phyloP scores from a whole-genome alignment of 1,139 yeast species.

The Scheffersomyces parashehatae region DNA sequence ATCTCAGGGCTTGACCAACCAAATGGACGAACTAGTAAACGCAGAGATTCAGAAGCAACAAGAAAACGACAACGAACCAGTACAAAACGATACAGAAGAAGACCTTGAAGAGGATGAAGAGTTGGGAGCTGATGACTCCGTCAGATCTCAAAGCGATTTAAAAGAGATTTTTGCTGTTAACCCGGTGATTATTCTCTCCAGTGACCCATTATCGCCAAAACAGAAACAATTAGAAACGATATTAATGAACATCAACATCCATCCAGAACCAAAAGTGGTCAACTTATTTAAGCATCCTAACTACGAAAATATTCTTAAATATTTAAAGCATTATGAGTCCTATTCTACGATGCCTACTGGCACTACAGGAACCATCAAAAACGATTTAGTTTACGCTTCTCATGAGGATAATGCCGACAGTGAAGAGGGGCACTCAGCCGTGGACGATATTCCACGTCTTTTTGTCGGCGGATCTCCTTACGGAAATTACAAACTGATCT shows the following conservation, averaged over 20 bases:
- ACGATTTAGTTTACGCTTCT: constrained; percentile 8
- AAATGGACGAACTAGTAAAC: neutral
- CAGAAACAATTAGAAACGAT: constrained; percentile 25
- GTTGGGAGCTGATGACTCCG: neutral
- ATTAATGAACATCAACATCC: constrained; percentile 20
- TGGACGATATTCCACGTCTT: constrained; percentile 27
- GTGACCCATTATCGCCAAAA: constrained; percentile 15
- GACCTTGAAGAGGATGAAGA: constrained; percentile 4
- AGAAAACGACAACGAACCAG: neutral
- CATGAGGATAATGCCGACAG: constrained; percentile 8
- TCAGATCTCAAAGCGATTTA: constrained; percentile 21
- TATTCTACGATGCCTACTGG: constrained; percentile 3
- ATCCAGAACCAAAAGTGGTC: constrained; percentile 35
- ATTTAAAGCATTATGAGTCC: constrained; percentile 22
- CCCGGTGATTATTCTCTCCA: constrained; percentile 25
- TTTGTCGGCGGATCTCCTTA: constrained; percentile 35
- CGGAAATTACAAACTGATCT: constrained; percentile 27
- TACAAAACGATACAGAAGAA: neutral
- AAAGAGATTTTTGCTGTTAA: constrained; percentile 32
- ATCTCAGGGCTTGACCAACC: neutral
- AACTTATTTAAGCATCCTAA: constrained; percentile 35
- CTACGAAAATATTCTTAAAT: constrained; percentile 22
- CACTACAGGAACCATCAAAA: constrained; percentile 7
- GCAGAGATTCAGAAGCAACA: neutral
- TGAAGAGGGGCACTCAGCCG: constrained; percentile 11